phyloP scores from a whole-genome alignment of 2,329 filamentous ascomycete species.

The Diaporthe citrichinensis region DNA sequence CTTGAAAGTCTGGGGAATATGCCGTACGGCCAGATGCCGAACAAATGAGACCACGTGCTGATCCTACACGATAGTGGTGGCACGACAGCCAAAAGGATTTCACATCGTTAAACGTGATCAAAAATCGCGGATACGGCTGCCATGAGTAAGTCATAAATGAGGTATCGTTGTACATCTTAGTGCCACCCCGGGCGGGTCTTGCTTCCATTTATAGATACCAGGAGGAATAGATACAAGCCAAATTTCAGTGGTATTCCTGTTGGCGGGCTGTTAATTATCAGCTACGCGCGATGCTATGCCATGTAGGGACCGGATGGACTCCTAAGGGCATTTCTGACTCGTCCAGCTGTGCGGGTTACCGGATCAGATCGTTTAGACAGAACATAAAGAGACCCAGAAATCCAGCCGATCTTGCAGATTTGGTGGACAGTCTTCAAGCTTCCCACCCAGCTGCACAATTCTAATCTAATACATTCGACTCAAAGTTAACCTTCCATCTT shows the following conservation, averaged over 20 bases:
- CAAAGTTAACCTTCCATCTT: background rate
- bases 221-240: background rate
- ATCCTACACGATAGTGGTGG: background rate
- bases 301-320: background rate
- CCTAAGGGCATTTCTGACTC: background rate
- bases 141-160: constrained; percentile 1
- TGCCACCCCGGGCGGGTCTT: background rate
- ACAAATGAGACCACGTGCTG: background rate
- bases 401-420: background rate
- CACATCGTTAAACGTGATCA: background rate
- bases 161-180: background rate
- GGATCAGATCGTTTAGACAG: background rate
- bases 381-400: background rate
- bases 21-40: background rate
- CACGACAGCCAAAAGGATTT: background rate
- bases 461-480: background rate
- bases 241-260: background rate
- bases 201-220: background rate
- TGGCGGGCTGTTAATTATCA: background rate
- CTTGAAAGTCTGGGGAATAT: constrained; percentile 2
- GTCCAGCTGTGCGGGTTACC: background rate
- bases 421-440: background rate
- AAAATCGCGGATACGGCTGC: background rate
- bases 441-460: background rate
- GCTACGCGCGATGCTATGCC: background rate